Percentiles rank a stretch among this genome's conserved stretches.
Conservation (phyloP, 139 green algal genomes). For the Chlamydomonas sphaeroides region DNA sequence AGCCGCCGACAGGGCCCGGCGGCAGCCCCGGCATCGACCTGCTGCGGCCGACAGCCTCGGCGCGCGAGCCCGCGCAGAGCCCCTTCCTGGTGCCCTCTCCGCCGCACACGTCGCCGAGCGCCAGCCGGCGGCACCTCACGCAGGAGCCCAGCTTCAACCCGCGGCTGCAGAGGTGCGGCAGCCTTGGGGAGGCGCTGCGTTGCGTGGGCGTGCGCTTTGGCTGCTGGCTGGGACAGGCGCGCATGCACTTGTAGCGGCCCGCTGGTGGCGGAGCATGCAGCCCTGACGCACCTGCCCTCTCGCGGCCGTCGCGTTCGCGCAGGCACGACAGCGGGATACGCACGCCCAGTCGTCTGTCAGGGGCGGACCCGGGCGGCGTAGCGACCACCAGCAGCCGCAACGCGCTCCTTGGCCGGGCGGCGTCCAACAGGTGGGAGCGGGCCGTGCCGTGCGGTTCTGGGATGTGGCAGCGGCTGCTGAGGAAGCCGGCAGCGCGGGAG, state of each 20-base stretch:
- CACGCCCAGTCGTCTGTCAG: slow-evolving; percentile 4
- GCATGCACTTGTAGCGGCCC: no score
- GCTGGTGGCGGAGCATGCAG: no score
- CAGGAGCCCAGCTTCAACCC: slow-evolving; percentile 42
- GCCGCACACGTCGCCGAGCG: slow-evolving; percentile 2
- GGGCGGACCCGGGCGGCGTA: background rate
- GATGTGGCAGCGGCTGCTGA: no score
- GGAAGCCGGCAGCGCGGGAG: no score
- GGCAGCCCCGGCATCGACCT: background rate
- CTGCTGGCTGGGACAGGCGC: no score
- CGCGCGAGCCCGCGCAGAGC: slow-evolving; percentile 2
- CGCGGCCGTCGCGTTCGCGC: no score
- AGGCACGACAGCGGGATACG: slow-evolving; percentile 2
- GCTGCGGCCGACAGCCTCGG: background rate
- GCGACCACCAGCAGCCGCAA: no score
- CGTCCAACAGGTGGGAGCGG: slow-evolving; percentile 22
- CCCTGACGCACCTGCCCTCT: no score
- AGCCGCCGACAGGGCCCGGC: no score
- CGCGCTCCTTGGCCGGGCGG: slow-evolving; percentile 8
- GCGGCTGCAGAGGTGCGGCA: background rate
- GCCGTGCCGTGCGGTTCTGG: no score
- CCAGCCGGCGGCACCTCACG: slow-evolving; percentile 5
- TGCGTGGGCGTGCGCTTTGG: no score
- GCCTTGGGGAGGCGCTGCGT: no score
- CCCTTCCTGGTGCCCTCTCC: slow-evolving; percentile 37